phyloP scores from a whole-genome alignment of 192 early-diverging fungal species.

The Podila epigama region DNA sequence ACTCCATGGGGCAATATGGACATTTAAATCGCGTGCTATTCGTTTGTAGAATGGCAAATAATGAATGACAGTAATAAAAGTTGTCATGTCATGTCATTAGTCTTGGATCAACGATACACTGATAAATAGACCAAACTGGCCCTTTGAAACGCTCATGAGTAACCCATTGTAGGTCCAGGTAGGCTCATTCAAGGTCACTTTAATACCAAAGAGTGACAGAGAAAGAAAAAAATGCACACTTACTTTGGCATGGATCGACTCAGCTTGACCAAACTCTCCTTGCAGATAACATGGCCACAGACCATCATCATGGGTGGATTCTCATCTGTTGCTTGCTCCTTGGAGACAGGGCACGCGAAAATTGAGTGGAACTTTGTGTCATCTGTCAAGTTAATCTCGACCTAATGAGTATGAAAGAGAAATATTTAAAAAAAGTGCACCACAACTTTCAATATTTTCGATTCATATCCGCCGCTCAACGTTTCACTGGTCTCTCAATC shows the following conservation, averaged over 20 bases:
- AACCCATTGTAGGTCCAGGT: too few species aligned
- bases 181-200: background rate
- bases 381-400: conserved; percentile 89
- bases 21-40: conserved; percentile 86
- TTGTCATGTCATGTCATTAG: background rate
- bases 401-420: conserved; percentile 21
- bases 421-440: too few species aligned
- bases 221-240: background rate
- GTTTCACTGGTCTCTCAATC: too few species aligned
- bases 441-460: too few species aligned
- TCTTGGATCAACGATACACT: background rate
- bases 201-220: background rate
- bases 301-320: conserved; percentile 99
- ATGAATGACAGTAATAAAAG: conserved; percentile 1
- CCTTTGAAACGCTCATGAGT: too few species aligned
- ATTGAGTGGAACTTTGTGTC: conserved; percentile 92
- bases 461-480: too few species aligned
- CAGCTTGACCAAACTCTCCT: conserved; percentile 86
- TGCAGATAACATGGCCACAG: conserved; percentile 96
- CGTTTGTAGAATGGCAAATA: background rate
- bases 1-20: conserved; percentile 95
- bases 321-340: conserved; percentile 90
- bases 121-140: background rate
- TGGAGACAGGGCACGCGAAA: conserved; percentile 96
- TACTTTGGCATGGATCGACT: conserved; percentile 70